Evolutionary conservation across 495 filamentous ascomycete species (phyloP), one percentile per base, ranked within the genome.

Genomic region (Podospora bellae-mahoneyi): DNA sequence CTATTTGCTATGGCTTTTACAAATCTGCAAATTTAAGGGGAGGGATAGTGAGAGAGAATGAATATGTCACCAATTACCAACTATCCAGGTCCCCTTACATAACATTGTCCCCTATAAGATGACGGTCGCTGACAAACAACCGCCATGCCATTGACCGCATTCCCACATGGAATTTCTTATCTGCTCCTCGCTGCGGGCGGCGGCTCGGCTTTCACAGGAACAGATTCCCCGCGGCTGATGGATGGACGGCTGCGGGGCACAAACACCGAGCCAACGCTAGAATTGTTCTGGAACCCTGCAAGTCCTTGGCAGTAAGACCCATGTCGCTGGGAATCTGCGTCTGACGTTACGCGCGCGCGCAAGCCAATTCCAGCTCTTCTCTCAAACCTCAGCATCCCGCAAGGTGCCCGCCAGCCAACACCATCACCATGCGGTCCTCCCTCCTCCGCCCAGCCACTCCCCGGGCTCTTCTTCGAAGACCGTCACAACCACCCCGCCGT

Each of bases 101-200:
- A 58, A 58, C 18, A 48, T 48, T 48, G 39, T 48, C 13, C 15
- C 39, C 39, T 16, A 48, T 0, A 58, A 27, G 69, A 71, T 74
- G 65, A 76, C 74, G 59, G 66, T 64, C 69, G 74, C 74, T 76
- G 72, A 76, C 74, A 76, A 74, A 76, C 69, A 62, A 10, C 55
- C 23, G 2, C 5, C n/a, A 20, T 58, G 55, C 18, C 55, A 48
- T 48, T 16, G 39, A 48, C 39, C 39, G 39, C 39, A 48, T 48
- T 18, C 39, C 39, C 39, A 48, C 39, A 48, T 48, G 39, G 39
- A 48, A 48, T 48, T 48, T 48, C 39, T 48, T 13, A 48, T 48
- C 39, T 48, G 39, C 39, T 18, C 4, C 30, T 32, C 30, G 7
- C 30, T 48, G 39, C 39, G 39, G 39, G 39, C 39, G 39, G 39